Conservation (phyloP, 2,329 filamentous ascomycete species). For the Diplodia seriata region DNA sequence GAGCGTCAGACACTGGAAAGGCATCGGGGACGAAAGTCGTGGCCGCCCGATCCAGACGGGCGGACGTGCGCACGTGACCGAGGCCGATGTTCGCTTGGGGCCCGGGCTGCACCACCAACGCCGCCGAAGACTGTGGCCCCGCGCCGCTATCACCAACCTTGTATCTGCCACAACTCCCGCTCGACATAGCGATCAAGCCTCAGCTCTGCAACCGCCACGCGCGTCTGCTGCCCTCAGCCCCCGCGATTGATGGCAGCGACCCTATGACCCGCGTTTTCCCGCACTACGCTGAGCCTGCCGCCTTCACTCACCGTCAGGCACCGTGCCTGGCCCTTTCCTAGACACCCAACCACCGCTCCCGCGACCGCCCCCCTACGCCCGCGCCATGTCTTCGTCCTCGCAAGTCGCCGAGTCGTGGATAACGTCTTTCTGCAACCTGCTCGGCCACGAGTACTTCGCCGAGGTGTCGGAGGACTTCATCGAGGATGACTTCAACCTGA, state of each 20-base stretch:
- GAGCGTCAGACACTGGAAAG: neutral
- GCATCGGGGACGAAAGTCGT: slow-evolving; percentile 2
- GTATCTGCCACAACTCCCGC: slow-evolving; percentile 28
- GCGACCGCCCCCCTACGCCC: slow-evolving; percentile 18
- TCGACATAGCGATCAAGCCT: slow-evolving; percentile 1
- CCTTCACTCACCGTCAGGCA: slow-evolving; percentile 28
- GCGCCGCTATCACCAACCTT: slow-evolving; percentile 30
- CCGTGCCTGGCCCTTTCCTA: slow-evolving; percentile 29
- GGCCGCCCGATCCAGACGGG: slow-evolving; percentile 8
- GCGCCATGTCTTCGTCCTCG: slow-evolving; percentile 63
- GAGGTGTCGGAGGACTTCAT: slow-evolving; percentile 99
- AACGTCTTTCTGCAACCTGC: slow-evolving; percentile 90
- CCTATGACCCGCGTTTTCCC: slow-evolving; percentile 28
- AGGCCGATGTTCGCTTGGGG: slow-evolving; percentile 25
- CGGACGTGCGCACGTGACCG: slow-evolving; percentile 5
- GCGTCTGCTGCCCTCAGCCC: slow-evolving; percentile 1
- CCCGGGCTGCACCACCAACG: slow-evolving; percentile 29
- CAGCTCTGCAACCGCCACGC: neutral
- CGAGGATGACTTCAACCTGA: slow-evolving; percentile 99
- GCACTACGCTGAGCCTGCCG: slow-evolving; percentile 27
- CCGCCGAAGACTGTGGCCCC: slow-evolving; percentile 23
- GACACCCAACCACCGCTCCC: slow-evolving; percentile 14
- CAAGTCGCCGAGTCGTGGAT: slow-evolving; percentile 89
- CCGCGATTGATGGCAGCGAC: slow-evolving; percentile 31
- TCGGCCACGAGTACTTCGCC: slow-evolving; percentile 98